phyloP scores from a whole-genome alignment of 2,329 filamentous ascomycete species.

The Canariomyces notabilis region DNA sequence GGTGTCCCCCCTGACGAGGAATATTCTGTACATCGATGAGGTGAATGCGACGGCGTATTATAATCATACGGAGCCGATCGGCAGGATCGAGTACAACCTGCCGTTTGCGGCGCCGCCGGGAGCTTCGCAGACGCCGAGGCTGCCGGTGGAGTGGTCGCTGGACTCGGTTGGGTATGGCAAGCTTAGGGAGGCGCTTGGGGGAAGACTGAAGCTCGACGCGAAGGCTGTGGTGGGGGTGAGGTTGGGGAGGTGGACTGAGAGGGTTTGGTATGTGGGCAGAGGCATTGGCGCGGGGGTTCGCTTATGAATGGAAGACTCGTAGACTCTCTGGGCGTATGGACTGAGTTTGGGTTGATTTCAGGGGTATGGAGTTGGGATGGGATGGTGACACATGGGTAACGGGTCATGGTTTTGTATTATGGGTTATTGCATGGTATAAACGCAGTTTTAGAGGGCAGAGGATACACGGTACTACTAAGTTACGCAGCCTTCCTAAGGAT shows the following conservation, averaged over 20 bases:
- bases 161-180: conserved; percentile 78
- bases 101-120: conserved; percentile 77
- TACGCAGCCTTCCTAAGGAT: background rate
- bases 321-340: background rate
- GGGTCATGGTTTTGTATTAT: background rate
- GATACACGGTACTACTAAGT: no score
- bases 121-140: conserved; percentile 61
- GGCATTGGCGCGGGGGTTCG: conserved; percentile 65
- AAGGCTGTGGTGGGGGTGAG: conserved; percentile 68
- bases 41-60: conserved; percentile 84
- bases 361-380: background rate
- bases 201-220: conserved; percentile 72
- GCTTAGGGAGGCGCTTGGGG: conserved; percentile 73
- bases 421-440: background rate
- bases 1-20: conserved; percentile 68
- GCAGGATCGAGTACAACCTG: conserved; percentile 67
- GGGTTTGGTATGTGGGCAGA: conserved; percentile 63
- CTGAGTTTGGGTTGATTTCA: background rate
- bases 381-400: background rate
- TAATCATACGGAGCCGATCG: conserved; percentile 72
- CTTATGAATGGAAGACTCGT: conserved; percentile 32
- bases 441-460: background rate
- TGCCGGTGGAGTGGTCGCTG: conserved; percentile 78
- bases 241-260: conserved; percentile 70
- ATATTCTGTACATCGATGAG: conserved; percentile 69